Evolutionary conservation across 257 asterid species (phyloP).

Genomic region (Solanum stenotomum): DNA sequence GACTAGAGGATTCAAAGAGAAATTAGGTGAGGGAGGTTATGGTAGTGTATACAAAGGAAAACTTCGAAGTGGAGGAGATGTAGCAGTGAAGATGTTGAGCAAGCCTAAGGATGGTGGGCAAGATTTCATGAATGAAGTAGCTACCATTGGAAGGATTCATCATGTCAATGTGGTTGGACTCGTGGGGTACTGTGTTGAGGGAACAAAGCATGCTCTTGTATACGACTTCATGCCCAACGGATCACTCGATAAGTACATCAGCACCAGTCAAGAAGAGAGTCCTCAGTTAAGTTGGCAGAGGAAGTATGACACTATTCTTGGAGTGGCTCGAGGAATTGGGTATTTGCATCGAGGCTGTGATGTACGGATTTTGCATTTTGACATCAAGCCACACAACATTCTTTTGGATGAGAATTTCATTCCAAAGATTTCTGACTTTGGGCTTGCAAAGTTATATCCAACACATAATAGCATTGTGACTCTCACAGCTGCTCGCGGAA

Average conservation of each 20-base stretch:
- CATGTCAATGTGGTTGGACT: constrained; percentile 40
- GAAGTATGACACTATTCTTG: too few species aligned
- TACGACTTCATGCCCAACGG: constrained; percentile 43
- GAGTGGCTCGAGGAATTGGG: not conserved
- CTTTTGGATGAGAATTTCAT: not conserved
- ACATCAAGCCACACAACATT: constrained; percentile 9
- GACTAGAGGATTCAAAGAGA: too few species aligned
- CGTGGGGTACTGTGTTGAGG: constrained; percentile 32
- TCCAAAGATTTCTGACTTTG: not conserved
- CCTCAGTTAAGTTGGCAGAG: constrained; percentile 6
- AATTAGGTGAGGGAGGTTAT: too few species aligned
- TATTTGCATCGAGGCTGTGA: too few species aligned
- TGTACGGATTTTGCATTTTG: not conserved
- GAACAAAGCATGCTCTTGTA: constrained; percentile 31
- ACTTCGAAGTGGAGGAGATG: constrained; percentile 30
- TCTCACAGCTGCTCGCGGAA: not conserved
- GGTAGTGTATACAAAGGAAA: not conserved
- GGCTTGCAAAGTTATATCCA: not conserved
- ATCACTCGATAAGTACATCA: constrained; percentile 33
- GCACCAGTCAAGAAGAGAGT: constrained; percentile 10
- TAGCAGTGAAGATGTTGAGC: constrained; percentile 41
- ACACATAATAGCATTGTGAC: not conserved
- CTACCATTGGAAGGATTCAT: constrained; percentile 44
- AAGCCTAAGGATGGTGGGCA: constrained; percentile 27
- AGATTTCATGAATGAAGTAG: constrained; percentile 51